Percentiles rank a stretch among this genome's conserved stretches.
phyloP scores from a whole-genome alignment of 2,329 filamentous ascomycete genomes.

The Neonectria magnoliae region DNA sequence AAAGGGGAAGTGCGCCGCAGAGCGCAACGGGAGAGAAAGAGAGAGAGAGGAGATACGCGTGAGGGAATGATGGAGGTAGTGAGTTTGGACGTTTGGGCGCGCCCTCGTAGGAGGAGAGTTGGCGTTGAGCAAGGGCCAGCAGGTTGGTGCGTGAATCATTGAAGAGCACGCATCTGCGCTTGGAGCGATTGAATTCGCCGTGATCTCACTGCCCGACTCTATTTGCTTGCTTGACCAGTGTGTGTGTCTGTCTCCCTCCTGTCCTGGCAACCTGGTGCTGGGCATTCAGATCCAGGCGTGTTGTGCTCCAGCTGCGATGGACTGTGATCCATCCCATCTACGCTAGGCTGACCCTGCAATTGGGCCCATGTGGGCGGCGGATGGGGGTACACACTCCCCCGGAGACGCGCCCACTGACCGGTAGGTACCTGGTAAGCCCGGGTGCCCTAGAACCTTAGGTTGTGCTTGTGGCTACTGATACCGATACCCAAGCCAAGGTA shows the following conservation, averaged over 20 bases:
- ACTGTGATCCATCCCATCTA: conserved; percentile 3
- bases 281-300: conserved; percentile 19
- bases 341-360: conserved; percentile 15
- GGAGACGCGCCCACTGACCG: not conserved
- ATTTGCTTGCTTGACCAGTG: not conserved
- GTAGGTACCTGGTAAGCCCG: conserved; percentile 10
- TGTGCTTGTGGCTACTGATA: conserved; percentile 21
- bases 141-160: conserved; percentile 13
- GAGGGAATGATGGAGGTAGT: conserved; percentile 6
- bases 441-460: conserved; percentile 9
- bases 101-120: conserved; percentile 5
- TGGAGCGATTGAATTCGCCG: conserved; percentile 10
- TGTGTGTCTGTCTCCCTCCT: not conserved
- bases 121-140: conserved; percentile 5
- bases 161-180: conserved; percentile 4
- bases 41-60: conserved; percentile 3
- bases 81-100: conserved; percentile 9
- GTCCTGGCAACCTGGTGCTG: conserved; percentile 5
- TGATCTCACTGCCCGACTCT: conserved; percentile 3
- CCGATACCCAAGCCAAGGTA: conserved; percentile 14
- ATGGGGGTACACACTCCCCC: conserved; percentile 15
- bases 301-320: not conserved
- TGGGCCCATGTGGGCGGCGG: conserved; percentile 15
- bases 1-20: not conserved
- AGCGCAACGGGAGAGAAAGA: conserved; percentile 12